phyloP scores from a whole-genome alignment of 768 basidiomycete species.

The Podaxis sp. region DNA sequence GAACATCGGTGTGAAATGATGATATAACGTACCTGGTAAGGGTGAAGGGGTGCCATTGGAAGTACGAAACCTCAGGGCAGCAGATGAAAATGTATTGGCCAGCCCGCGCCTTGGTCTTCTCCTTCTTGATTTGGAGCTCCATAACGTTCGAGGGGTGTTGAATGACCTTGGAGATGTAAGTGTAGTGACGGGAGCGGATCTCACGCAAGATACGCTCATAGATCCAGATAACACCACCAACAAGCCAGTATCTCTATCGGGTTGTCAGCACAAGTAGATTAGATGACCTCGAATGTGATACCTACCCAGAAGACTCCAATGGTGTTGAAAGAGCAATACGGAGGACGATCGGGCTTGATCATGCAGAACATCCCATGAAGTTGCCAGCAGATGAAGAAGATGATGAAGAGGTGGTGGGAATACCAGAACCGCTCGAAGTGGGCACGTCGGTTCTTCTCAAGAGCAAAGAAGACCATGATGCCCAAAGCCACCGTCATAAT shows the following conservation, averaged over 20 bases:
- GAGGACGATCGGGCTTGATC: slow-evolving; percentile 87
- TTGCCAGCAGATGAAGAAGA: slow-evolving; percentile 95
- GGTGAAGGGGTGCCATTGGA: slow-evolving; percentile 98
- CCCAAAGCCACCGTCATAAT: slow-evolving; percentile 74
- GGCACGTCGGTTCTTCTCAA: slow-evolving; percentile 71
- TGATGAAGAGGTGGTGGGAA: slow-evolving; percentile 81
- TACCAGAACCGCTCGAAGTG: slow-evolving; percentile 92
- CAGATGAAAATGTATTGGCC: slow-evolving; percentile 93
- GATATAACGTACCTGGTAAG: slow-evolving; percentile 62
- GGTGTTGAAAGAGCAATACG: slow-evolving; percentile 78
- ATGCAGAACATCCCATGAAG: slow-evolving; percentile 96
- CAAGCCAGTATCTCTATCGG: slow-evolving; percentile 79
- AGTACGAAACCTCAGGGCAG: slow-evolving; percentile 90
- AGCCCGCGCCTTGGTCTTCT: slow-evolving; percentile 75
- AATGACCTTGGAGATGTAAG: slow-evolving; percentile 92
- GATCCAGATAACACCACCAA: slow-evolving; percentile 84
- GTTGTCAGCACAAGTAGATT: slow-evolving; percentile 3
- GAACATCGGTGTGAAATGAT: background rate
- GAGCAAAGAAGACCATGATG: slow-evolving; percentile 81
- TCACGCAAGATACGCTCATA: slow-evolving; percentile 89
- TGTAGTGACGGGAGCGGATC: slow-evolving; percentile 84
- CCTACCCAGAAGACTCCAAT: slow-evolving; percentile 94
- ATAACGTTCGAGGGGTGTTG: slow-evolving; percentile 93
- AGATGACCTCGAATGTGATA: slow-evolving; percentile 22
- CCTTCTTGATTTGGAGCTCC: slow-evolving; percentile 97